Base-by-base conservation (phyloP, 768 basidiomycete genomes). In the Pulveroboletus frians region DNA sequence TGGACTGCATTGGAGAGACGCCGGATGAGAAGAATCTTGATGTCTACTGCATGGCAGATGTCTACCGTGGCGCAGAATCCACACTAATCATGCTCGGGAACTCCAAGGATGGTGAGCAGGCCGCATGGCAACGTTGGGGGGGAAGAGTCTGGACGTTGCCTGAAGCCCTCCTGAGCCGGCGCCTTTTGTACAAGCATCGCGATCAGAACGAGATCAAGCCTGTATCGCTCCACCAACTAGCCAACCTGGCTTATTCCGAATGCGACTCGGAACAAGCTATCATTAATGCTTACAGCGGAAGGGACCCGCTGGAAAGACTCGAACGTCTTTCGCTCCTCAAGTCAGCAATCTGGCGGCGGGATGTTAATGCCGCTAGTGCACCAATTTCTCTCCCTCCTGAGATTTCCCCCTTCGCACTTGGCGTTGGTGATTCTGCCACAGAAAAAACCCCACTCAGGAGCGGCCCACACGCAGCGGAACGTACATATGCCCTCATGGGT, bases 281-380 rank as follows among this genome's bases (percentile, higher is more conserved):
- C 41, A 47, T 60, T 26, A 53, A 60, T 9, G 46, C 51, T 2
- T 60, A 60, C 27, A 47, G 54, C 13, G 58, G 58, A 4, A 60
- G 36, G n/a, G 58, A 60, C 32, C 51, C 46, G 21, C 38, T 39
- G 21, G 38, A 21, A 36, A 52, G 58, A 29, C 35, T 60, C 14
- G 55, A 60, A 35, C 55, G 49, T 13, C 42, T 60, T 21, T 49
- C 50, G 5, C 41, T 51, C 42, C 31, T 60, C 11, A 60, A 60
- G 31, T 27, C 40, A 13, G 59, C 59, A 2, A 57, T 60, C 15
- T 60, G 58, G 59, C 38, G 47, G 14, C 55, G 59, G 4, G 43
- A 27, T 1, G 13, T 49, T 7, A 40, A 2, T 0, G 9, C 9
- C 1, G 13, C 32, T 11, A 26, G 34, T 17, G 4, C 2, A 32